phyloP scores from a whole-genome alignment of 805 yeast species.

The Candida sithepensis region DNA sequence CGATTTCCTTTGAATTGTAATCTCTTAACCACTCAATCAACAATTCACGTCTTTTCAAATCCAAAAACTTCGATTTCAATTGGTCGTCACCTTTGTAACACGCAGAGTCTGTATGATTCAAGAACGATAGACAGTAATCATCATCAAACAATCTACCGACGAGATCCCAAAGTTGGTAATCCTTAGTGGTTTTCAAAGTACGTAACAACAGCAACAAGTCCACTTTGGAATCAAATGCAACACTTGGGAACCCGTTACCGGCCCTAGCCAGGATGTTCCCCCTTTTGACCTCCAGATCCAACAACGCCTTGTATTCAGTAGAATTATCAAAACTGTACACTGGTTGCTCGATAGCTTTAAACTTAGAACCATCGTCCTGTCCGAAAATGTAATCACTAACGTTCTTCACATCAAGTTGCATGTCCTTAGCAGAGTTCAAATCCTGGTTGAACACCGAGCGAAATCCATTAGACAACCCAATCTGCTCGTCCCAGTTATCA shows the following conservation, averaged over 20 bases:
- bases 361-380: conserved; percentile 11
- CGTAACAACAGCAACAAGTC: conserved; percentile 29
- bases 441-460: conserved; percentile 35
- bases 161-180: conserved; percentile 45
- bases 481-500: conserved; percentile 62
- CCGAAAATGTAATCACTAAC: conserved; percentile 21
- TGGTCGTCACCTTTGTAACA: conserved; percentile 6
- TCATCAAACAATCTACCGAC: conserved; percentile 63
- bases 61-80: conserved; percentile 13
- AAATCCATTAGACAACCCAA: conserved; percentile 48
- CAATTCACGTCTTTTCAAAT: conserved; percentile 38
- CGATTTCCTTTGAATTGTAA: conserved; percentile 37
- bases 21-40: conserved; percentile 57
- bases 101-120: conserved; percentile 5
- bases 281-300: conserved; percentile 13
- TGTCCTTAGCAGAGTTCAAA: conserved; percentile 9
- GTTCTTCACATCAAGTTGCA: conserved; percentile 15
- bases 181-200: conserved; percentile 16
- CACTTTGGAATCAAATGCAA: conserved; percentile 27
- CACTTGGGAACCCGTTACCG: conserved; percentile 35
- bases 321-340: conserved; percentile 6
- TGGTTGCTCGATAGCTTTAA: conserved; percentile 8
- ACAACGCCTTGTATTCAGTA: conserved; percentile 5
- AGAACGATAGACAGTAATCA: conserved; percentile 14
- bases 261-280: conserved; percentile 7